Percentiles rank a stretch among this genome's conserved stretches.
Evolutionary conservation across 495 filamentous ascomycete species (phyloP).

Genomic region (Penicillium paradoxum): DNA sequence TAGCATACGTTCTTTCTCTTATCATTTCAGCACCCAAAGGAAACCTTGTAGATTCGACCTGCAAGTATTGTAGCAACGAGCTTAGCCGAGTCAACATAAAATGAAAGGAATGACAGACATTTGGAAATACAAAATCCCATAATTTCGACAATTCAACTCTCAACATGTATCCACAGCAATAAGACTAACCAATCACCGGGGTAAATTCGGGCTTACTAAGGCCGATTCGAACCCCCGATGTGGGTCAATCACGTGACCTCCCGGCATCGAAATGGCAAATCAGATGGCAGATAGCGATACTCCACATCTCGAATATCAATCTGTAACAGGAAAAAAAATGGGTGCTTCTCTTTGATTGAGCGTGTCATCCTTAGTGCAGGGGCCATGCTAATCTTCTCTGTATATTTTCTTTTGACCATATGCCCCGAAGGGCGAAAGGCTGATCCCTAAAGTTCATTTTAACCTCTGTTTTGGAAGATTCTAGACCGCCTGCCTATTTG

Average conservation of each 20-base stretch:
- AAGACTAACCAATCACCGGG: background rate
- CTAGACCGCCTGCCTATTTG: background rate
- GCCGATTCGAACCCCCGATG: background rate
- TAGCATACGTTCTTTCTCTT: too few relatives aligned
- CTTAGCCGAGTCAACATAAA: too few relatives aligned
- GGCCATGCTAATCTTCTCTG: conserved; percentile 99
- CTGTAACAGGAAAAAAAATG: conserved; percentile 55
- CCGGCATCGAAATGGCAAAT: background rate
- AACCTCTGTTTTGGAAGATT: background rate
- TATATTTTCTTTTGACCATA: conserved; percentile 56
- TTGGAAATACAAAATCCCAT: too few relatives aligned
- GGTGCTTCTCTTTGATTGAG: conserved; percentile 95
- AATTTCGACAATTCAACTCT: too few relatives aligned
- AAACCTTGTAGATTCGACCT: too few relatives aligned
- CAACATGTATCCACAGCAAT: too few relatives aligned
- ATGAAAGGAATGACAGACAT: too few relatives aligned
- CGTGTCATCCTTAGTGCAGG: conserved; percentile 99
- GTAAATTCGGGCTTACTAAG: background rate
- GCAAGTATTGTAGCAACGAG: too few relatives aligned
- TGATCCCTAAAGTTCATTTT: background rate
- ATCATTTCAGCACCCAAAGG: too few relatives aligned
- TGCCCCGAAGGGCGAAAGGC: background rate
- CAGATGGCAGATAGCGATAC: background rate
- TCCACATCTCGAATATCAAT: background rate
- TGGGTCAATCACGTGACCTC: background rate